A percentile compares a stretch with the other conserved stretches of the same genome.
These are phyloP conservation scores for Canavalia gladiata DNA, from an alignment of 306 rosid genomes.

Conservation along the genomic window DNA sequence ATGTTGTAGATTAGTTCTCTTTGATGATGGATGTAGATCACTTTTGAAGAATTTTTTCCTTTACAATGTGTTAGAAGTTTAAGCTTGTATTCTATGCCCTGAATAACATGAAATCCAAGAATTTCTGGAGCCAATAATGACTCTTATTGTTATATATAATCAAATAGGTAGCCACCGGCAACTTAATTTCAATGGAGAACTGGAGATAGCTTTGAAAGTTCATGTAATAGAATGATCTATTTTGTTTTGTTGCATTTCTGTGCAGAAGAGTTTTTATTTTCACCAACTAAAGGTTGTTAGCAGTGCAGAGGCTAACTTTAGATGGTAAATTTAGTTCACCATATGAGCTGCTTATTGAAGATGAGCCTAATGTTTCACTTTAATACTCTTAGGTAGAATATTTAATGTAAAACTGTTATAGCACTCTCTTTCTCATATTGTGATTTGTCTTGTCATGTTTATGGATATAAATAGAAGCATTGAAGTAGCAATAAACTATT, in stretches of 20 bases:
- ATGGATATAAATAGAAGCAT: conserved; percentile 14
- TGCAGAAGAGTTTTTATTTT: background rate
- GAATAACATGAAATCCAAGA: conserved; percentile 24
- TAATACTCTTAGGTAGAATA: conserved; percentile 3
- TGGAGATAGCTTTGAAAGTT: background rate
- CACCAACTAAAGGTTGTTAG: background rate
- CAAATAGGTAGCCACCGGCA: conserved; percentile 18
- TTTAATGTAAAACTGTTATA: background rate
- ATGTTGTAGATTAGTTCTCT: conserved; percentile 34
- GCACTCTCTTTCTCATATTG: conserved; percentile 1
- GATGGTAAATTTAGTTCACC: conserved; percentile 32
- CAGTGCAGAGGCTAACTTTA: background rate
- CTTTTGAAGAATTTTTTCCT: background rate
- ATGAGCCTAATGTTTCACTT: conserved; percentile 18
- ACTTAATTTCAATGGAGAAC: conserved; percentile 30
- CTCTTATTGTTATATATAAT: conserved; percentile 24
- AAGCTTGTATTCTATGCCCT: conserved; percentile 30
- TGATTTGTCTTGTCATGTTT: conserved; percentile 5
- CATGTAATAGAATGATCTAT: conserved; percentile 11
- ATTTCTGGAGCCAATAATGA: conserved; percentile 8
- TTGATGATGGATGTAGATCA: conserved; percentile 37
- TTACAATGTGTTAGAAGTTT: conserved; percentile 21
- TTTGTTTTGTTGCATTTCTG: conserved; percentile 23
- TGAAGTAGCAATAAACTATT: background rate
- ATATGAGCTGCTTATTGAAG: conserved; percentile 5